Evolutionary conservation across 176 grass and related monocot species (phyloP), one percentile per base, ranked within the genome.

Genomic region (Lolium multiflorum): DNA sequence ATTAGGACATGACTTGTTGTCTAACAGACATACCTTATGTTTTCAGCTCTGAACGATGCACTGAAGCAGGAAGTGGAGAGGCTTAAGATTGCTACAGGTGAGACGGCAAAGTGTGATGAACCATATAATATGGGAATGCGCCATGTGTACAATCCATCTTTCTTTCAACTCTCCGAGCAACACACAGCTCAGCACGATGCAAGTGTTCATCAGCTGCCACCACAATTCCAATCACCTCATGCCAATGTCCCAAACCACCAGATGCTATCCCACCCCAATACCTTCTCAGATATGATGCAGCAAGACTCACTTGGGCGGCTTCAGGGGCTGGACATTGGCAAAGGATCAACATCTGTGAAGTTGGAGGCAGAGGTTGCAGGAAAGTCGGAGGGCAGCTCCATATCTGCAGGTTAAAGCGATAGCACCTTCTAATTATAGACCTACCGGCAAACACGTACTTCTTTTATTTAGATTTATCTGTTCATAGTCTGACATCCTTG

Each of bases 301-400:
- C 97, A 99, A 86, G 97, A 99, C 44, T 87, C 97, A 0, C 83
- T 94, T 47, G 94, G 92, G 79, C 65, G 92, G 48, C 72, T 94
- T 51, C 90, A 99, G 68, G 94, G 88, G 58, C 81, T 96, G 78
- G 94, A 91, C 77, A 94, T 99, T 87, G 90, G 97, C 66, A 99
- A 90, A 72, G 92, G 92, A 3, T 86, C 88, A 67, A 54, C 63
- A 41, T 31, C 82, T 77, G 86, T 91, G 54, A 99, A 99, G 84
- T 77, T 85, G 21, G 94, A 99, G 87, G 90, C 85, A 61, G 89
- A 91, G 76, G 72, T 83, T 22, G 35, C 89, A 15, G 62, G 54
- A 52, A 99, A 96, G 84, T 88, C 92, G 11, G 94, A 96, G 80
- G 88, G 87, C 65, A 92, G 88, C 81, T 93, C 94, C 10, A 41